phyloP scores from a whole-genome alignment of 108 stramenopile genomes.

The Cyclotella sp. region DNA sequence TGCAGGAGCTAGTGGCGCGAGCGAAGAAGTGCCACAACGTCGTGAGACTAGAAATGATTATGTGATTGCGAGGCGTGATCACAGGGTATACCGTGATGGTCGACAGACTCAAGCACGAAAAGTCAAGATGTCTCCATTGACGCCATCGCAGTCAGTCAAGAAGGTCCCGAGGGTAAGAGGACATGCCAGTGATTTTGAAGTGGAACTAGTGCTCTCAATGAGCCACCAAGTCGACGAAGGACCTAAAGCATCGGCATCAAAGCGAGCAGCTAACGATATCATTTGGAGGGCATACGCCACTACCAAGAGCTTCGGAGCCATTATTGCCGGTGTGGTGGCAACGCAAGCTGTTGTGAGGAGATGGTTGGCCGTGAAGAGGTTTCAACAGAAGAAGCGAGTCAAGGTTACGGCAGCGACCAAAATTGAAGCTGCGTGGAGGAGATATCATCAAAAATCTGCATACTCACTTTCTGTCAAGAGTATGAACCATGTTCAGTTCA shows the following conservation, averaged over 20 bases:
- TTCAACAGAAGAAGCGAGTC: background rate
- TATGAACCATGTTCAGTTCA: background rate
- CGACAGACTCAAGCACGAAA: background rate
- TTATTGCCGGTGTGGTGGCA: background rate
- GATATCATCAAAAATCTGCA: background rate
- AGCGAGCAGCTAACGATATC: constrained; percentile 2
- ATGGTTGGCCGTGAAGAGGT: background rate
- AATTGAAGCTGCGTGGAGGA: background rate
- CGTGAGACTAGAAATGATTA: too few relatives aligned
- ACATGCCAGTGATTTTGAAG: background rate
- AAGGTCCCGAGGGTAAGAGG: background rate
- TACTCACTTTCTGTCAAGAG: background rate
- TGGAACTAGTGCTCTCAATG: background rate
- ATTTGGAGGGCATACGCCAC: constrained; percentile 8
- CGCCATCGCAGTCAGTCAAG: background rate
- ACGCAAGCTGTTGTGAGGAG: background rate
- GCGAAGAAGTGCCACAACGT: too few relatives aligned
- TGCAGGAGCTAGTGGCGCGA: too few relatives aligned
- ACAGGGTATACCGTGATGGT: background rate
- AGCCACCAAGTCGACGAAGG: background rate
- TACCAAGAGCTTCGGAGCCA: background rate
- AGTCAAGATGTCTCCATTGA: background rate
- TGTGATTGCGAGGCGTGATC: too few relatives aligned
- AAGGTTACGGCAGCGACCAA: background rate
- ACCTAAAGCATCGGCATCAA: background rate